These are phyloP conservation scores for Rhodotorula sp. DNA, from an alignment of 1,284 basidiomycete species.

Conservation along the genomic window DNA sequence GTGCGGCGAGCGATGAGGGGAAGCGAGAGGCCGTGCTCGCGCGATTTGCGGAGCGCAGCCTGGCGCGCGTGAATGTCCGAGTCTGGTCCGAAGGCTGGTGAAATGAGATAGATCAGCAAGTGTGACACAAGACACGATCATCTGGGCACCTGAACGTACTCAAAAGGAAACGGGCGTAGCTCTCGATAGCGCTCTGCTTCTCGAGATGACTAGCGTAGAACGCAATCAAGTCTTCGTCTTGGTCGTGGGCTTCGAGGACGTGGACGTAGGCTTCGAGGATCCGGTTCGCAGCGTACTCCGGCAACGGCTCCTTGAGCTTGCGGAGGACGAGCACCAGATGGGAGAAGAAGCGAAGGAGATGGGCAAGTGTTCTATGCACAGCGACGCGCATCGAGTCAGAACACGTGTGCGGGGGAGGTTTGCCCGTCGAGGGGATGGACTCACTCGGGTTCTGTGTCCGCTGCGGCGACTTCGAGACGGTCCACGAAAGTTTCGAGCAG, in stretches of 20 bases:
- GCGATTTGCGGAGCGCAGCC: constrained; percentile 71
- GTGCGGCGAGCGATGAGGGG: constrained; percentile 75
- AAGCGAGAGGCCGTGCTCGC: constrained; percentile 79
- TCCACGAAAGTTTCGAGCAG: constrained; percentile 71
- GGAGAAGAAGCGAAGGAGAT: constrained; percentile 78
- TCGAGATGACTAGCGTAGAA: constrained; percentile 89
- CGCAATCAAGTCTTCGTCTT: constrained; percentile 81
- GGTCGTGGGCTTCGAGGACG: constrained; percentile 68
- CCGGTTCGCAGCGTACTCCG: constrained; percentile 65
- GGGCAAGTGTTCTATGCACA: constrained; percentile 44
- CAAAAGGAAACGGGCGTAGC: constrained; percentile 87
- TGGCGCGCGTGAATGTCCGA: constrained; percentile 66
- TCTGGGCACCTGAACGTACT: constrained; percentile 46
- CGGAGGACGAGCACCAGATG: constrained; percentile 90
- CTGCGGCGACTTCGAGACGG: constrained; percentile 54
- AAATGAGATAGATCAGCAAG: too few species aligned
- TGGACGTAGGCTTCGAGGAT: constrained; percentile 87
- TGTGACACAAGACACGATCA: background rate
- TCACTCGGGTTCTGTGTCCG: constrained; percentile 61
- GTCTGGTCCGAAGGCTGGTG: constrained; percentile 65
- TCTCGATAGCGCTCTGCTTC: constrained; percentile 79
- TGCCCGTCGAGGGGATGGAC: constrained; percentile 40
- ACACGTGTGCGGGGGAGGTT: background rate
- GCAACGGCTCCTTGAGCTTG: constrained; percentile 66
- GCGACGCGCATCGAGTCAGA: background rate